Base-by-base conservation (phyloP, 306 rosid species). In the Senna tora region DNA sequence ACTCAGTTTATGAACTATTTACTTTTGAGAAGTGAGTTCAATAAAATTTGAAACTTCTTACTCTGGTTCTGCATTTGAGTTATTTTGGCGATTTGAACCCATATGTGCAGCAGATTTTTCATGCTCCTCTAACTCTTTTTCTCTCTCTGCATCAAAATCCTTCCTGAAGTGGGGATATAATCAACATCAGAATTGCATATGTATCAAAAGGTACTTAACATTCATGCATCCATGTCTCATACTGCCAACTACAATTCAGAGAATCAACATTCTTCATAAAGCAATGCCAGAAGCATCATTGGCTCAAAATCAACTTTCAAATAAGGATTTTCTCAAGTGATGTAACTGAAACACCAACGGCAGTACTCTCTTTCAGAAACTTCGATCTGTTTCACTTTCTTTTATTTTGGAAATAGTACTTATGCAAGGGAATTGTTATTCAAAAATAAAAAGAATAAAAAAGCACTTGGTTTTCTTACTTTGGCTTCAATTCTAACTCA, bases 101-200 rank as follows among this genome's bases (percentile, higher is more conserved):
- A 61, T n/a, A 50, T 21, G 60, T 2, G 86, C 77, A 49, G 74
- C 78, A 67, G 87, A 71, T 41, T 80, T 89, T 78, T 84, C 89
- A 78, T 56, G 62, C 59, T 82, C 85, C 65, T 85, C 86, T 1
- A 58, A 19, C 69, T 88, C 96, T 65, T 70, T 84, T 43, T 68
- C 86, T 72, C 98, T 90, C 71, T 88, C 96, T 17, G 73, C 62
- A 59, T 92, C 96, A 79, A 83, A 92, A 52, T 88, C 90, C 84
- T 76, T 90, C 93, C 98, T 92, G 86, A 67, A 74, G 58, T 70
- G 75, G 59, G 75, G 59, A 63, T 65, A 70, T 39, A 66, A 65
- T 36, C 59, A 53, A 52, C 10, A 69, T 68, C 25, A 80, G 72
- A 25, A 16, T 43, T 1, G 22, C 28, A 53, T n/a, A 38, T 30